Percentiles rank a stretch among this genome's conserved stretches.
phyloP scores from a whole-genome alignment of 2,329 filamentous ascomycete species.

The Escovopsis sp. region DNA sequence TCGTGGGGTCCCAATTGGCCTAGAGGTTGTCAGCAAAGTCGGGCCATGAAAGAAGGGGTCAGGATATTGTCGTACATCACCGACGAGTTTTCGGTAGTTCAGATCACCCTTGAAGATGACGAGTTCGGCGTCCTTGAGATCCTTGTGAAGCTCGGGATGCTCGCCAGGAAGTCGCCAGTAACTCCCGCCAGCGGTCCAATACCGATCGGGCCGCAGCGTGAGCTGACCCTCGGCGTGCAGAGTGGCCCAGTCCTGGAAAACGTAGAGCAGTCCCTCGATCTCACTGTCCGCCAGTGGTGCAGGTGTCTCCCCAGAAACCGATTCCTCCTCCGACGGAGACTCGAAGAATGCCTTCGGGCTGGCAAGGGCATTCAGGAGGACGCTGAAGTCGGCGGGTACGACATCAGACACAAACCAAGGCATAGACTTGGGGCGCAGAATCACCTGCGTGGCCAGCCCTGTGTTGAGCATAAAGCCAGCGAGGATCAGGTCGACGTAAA shows the following conservation, averaged over 20 bases:
- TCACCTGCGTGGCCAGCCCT: constrained; percentile 70
- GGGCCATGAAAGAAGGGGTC: not conserved
- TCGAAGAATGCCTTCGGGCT: constrained; percentile 68
- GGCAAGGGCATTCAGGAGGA: constrained; percentile 68
- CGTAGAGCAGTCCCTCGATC: constrained; percentile 49
- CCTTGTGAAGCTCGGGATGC: constrained; percentile 53
- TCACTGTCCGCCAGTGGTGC: constrained; percentile 53
- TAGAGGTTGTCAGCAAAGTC: constrained; percentile 5
- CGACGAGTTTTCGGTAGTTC: constrained; percentile 88
- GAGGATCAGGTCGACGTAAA: constrained; percentile 87
- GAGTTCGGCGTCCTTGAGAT: constrained; percentile 69
- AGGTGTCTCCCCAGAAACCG: constrained; percentile 40
- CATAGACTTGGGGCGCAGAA: constrained; percentile 86
- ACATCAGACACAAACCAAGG: constrained; percentile 99
- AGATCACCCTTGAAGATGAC: constrained; percentile 96
- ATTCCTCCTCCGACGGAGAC: constrained; percentile 53
- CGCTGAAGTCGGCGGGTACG: constrained; percentile 67
- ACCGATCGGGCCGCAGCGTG: constrained; percentile 66
- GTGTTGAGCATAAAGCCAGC: constrained; percentile 79
- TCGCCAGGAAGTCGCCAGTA: constrained; percentile 73
- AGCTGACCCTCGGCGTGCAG: constrained; percentile 76
- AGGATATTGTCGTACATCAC: constrained; percentile 48
- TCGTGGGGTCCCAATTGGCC: constrained; percentile 65
- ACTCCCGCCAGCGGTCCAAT: constrained; percentile 81
- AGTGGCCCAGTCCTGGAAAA: constrained; percentile 69